These are phyloP conservation scores for Plicaturopsis crispa DNA, from an alignment of 768 basidiomycete species.

Conservation along the genomic window DNA sequence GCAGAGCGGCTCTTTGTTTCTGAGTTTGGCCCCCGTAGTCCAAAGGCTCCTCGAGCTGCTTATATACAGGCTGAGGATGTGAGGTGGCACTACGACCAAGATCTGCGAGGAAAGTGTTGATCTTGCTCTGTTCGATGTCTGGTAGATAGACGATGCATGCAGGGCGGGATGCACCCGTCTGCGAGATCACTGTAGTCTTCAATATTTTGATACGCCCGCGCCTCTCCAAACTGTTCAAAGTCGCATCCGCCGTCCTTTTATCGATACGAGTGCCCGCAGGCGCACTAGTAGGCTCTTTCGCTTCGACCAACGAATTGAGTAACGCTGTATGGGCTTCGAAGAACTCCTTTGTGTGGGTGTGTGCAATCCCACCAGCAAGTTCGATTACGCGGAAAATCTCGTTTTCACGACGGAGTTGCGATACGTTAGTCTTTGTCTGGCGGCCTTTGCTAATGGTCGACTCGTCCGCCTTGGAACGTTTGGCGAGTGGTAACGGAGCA, in stretches of 20 bases:
- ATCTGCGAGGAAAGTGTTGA: conserved; percentile 53
- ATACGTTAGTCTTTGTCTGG: conserved; percentile 62
- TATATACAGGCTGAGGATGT: conserved; percentile 30
- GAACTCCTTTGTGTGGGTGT: conserved; percentile 61
- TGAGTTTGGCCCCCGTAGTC: conserved; percentile 44
- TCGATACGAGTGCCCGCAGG: conserved; percentile 64
- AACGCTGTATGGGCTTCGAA: conserved; percentile 58
- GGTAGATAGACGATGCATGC: conserved; percentile 63
- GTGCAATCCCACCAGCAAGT: conserved; percentile 57
- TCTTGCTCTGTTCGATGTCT: conserved; percentile 38
- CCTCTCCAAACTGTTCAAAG: conserved; percentile 53
- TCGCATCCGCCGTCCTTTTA: conserved; percentile 59
- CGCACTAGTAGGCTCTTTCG: conserved; percentile 65
- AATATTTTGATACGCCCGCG: conserved; percentile 65
- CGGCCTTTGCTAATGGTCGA: no score
- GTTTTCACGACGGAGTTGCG: conserved; percentile 73
- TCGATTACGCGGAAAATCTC: conserved; percentile 67
- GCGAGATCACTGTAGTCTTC: conserved; percentile 52
- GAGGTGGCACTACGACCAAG: conserved; percentile 31
- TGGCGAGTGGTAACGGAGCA: conserved; percentile 1
- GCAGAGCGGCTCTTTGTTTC: conserved; percentile 24
- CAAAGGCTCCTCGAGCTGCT: conserved; percentile 45
- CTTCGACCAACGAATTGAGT: conserved; percentile 45
- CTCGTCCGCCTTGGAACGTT: no score
- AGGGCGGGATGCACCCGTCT: conserved; percentile 51